Base-by-base conservation (phyloP, 495 filamentous ascomycete genomes). In the Podospora anserina region DNA sequence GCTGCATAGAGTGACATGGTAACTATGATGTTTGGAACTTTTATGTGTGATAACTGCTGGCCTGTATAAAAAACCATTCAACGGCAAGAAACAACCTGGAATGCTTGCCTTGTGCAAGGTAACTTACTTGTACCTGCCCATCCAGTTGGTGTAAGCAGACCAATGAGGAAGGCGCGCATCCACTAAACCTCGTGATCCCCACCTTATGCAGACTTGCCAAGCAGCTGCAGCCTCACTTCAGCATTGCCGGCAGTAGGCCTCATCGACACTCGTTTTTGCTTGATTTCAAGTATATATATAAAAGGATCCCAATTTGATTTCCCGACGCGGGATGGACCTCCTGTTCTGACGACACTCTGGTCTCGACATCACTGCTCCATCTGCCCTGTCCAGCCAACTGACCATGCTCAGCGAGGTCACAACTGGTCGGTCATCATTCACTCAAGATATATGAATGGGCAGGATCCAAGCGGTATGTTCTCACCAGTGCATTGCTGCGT, bases 1-100 rank as follows among this genome's bases (percentile, higher is more conserved):
- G 80, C 66, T 63, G 79, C 84, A 63, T 81, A 82, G 15, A 87
- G 70, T 67, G 82, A 77, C 83, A 83, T 84, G 44, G 39, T 16
- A 11, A 18, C 5, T 39, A 39, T 39, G 3, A 39, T 39, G 5
- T 39, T 5, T 39, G 34, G 11, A 4, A 39, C 5, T 39, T 5
- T 23, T 23, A 23, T 23, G 23, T 23, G 2, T 23, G 23, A 23
- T 2, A 23, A 23, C 23, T 23, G 23, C 23, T 23, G 23, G 23
- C 23, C 23, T 23, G 23, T 23, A 23, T 23, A 23, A 23, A 23
- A 23, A 23, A 23, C 23, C 23, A 23, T 23, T 23, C 23, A 23
- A 23, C 23, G 23, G 23, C 23, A 23, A 23, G 23, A 23, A 23
- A 23, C 23, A 23, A 23, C 23, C 23, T 23, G 23, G 23, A 23